Base-by-base conservation (phyloP, 2,329 filamentous ascomycete species). In the Hysterium pulicare region DNA sequence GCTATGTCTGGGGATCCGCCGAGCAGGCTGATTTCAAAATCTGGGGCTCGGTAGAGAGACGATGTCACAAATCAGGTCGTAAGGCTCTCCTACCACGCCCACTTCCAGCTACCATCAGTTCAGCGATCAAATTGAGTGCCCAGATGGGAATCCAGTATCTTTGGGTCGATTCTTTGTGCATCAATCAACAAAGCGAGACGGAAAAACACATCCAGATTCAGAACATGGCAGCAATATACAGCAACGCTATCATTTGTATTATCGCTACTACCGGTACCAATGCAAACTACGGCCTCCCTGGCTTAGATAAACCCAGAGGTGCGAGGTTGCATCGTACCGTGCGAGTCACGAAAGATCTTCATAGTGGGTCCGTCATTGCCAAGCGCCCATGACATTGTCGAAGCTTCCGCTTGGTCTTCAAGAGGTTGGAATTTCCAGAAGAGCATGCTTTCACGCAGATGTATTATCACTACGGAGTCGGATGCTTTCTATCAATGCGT, bases 171-270 rank as follows among this genome's bases (percentile, higher is more conserved):
- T 21, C 31, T 15, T 32, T 46, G 16, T 48, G 46, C 21, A 43
- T 48, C 8, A 33, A 39, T 10, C 46, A 48, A 31, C 24, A 46
- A 20, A 24, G 34, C 16, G 16, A 11, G 13, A 20, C 28, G 9
- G 40, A 42, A 17, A 34, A 31, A 31, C 17, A 21, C n/a, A 10
- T 6, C 5, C 28, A 41, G 35, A 31, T 24, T 4, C 15, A 13
- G n/a, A 39, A 24, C 11, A 39, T 39, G 65, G 6, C 67, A 64
- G 32, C 52, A 49, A 11, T 45, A 53, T 15, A 70, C 58, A 35
- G 65, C 68, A 16, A 66, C 66, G 31, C 68, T 64, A 7, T 66
- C 4, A 28, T 26, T 16, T 30, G 11, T 24, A 28, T 39, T 28
- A n/a, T 15, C 21, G 37, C 37, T 3, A 5, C 37, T 13, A 17